Base-by-base conservation (phyloP, 306 rosid genomes). In the Gleditsia sinensis region DNA sequence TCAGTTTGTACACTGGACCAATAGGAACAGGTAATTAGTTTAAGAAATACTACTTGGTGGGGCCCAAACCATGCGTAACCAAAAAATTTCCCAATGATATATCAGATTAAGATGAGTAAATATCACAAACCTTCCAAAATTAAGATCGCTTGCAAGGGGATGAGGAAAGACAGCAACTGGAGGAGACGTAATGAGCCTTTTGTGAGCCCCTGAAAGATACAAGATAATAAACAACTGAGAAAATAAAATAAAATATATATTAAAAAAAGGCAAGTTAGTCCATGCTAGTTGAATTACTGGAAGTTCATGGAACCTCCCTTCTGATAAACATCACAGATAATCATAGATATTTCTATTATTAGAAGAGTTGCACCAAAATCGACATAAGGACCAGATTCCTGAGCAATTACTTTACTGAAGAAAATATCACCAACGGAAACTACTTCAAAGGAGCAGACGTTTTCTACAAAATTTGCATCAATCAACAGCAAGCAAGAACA, bases 151-250 rank as follows among this genome's bases (percentile, higher is more conserved):
- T 75, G 91, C 93, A 72, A 95, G 99, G 72, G 99, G 99, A 56
- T 95, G 99, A 65, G 99, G 99, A 81, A 95, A 95, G 72, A 95
- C 92, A 3, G 99, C 98, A 61, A 92, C 92, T 8, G 99, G 94
- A 72, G 98, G 99, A 75, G 99, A 95, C 17, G 86, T 74, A 69
- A 95, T 92, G 76, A 95, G 97, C 81, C 88, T 87, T 78, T 95
- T 90, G 75, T 92, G 90, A 84, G 92, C 98, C 30, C 88, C 99
- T 95, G 90, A 57, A 80, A 76, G 80, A 63, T 49, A 70, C 54
- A 66, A 67, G 21, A 50, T 57, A 72, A 78, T 58, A 24, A 81
- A 72, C 33, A 79, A 72, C 49, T n/a, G 21, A 40, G 71, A 34
- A 65, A 71, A 33, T 33, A 46, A 28, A 75, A 61, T 21, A 50